phyloP scores from a whole-genome alignment of 2,329 filamentous ascomycete genomes.

The Fusarium sororula region DNA sequence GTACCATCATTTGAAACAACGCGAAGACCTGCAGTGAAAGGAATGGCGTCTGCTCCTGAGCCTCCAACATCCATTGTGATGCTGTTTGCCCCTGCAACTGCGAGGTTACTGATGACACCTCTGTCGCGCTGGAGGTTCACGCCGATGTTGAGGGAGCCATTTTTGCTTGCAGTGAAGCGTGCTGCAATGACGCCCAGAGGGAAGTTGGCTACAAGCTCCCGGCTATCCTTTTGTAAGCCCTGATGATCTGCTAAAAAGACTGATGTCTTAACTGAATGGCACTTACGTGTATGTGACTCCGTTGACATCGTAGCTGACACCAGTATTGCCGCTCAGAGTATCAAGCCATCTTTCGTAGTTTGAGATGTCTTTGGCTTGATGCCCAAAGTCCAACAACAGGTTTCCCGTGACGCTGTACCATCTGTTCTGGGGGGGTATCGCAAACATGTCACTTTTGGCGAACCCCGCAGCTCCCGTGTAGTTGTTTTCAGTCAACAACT shows the following conservation, averaged over 20 bases:
- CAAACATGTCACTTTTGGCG: neutral
- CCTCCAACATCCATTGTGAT: neutral
- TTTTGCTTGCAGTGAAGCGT: neutral
- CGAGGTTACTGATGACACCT: neutral
- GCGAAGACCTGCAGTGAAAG: neutral
- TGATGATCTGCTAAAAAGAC: neutral
- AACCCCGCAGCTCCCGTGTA: neutral
- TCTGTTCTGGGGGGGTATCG: neutral
- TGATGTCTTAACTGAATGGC: accelerated
- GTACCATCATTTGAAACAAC: neutral
- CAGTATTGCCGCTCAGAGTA: neutral
- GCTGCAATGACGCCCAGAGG: neutral
- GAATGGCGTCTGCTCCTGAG: neutral
- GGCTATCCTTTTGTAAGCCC: accelerated
- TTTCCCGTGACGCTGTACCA: neutral
- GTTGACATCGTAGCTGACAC: neutral
- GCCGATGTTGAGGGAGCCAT: accelerated
- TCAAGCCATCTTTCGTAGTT: neutral
- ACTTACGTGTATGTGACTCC: neutral
- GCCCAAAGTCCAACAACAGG: neutral
- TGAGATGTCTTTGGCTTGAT: neutral
- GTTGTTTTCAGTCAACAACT: neutral
- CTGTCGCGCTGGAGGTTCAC: neutral
- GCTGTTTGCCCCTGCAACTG: accelerated
- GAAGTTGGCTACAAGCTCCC: neutral